A percentile compares a stretch with the other conserved stretches of the same genome.
phyloP scores from a whole-genome alignment of 441 rosid species.

The Pelargonium cotyledonis region DNA sequence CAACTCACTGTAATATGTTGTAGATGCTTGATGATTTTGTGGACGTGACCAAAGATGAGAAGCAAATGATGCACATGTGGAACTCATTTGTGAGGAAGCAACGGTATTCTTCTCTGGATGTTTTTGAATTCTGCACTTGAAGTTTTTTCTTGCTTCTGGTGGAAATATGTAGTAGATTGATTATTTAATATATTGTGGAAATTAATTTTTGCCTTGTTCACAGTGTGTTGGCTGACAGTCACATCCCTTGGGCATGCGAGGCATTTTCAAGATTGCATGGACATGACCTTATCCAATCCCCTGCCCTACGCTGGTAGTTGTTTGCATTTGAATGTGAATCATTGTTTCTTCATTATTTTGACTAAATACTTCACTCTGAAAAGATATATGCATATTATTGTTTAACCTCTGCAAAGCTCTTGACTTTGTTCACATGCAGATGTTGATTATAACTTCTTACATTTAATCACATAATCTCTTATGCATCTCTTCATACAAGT shows the following conservation, averaged over 20 bases:
- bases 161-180: not conserved
- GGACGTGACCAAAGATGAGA: conserved; percentile 95
- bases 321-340: not conserved
- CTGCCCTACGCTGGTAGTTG: conserved; percentile 61
- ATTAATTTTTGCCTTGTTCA: conserved; percentile 15
- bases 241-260: conserved; percentile 97
- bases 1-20: conserved; percentile 23
- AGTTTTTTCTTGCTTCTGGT: conserved; percentile 12
- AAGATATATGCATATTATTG: too few relatives aligned
- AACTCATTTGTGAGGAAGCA: conserved; percentile 97
- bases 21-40: conserved; percentile 99
- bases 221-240: conserved; percentile 97
- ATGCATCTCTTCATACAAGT: not conserved
- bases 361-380: not conserved
- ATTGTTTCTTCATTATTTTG: not conserved
- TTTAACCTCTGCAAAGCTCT: not conserved
- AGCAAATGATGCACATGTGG: conserved; percentile 98
- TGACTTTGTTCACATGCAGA: not conserved
- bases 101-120: conserved; percentile 38
- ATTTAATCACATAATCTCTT: too few relatives aligned
- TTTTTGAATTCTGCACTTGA: conserved; percentile 11
- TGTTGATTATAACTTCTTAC: not conserved
- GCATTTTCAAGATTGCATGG: conserved; percentile 85
- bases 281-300: conserved; percentile 53
- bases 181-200: conserved; percentile 4